phyloP scores from a whole-genome alignment of 768 basidiomycete species.

The Boletus reticulatus region DNA sequence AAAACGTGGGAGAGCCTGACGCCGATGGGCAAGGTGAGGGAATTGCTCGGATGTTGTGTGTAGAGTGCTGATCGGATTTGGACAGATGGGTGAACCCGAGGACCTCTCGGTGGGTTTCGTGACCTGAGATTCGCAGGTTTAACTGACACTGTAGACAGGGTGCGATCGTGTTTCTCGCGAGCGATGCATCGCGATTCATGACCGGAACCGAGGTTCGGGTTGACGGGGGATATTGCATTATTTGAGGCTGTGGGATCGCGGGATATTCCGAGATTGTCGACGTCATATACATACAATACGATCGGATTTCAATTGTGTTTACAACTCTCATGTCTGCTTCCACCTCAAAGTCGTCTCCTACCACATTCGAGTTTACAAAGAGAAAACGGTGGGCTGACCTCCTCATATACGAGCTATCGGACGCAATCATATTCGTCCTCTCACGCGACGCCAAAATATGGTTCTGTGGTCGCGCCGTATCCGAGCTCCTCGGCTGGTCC shows the following conservation, averaged over 20 bases:
- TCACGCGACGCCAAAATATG: conserved; percentile 61
- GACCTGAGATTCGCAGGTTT: not conserved
- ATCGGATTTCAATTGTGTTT: not conserved
- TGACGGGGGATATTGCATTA: conserved; percentile 84
- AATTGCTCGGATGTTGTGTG: not conserved
- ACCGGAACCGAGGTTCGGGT: conserved; percentile 84
- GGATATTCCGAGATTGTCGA: conserved; percentile 19
- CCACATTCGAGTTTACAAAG: conserved; percentile 79
- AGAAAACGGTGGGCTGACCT: conserved; percentile 87
- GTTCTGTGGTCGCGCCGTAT: conserved; percentile 66
- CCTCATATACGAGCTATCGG: conserved; percentile 71
- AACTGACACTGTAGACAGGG: conserved; percentile 44
- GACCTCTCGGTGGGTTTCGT: conserved; percentile 67
- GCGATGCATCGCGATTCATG: conserved; percentile 88
- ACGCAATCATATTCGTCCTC: conserved; percentile 66
- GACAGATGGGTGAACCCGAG: conserved; percentile 86
- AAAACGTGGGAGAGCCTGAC: conserved; percentile 83
- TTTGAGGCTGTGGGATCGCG: conserved; percentile 35
- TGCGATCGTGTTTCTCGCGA: conserved; percentile 86
- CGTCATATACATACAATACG: conserved; percentile 21
- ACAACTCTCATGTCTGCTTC: conserved; percentile 17
- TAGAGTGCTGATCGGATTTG: conserved; percentile 20
- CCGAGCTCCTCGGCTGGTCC: conserved; percentile 75
- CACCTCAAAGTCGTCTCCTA: conserved; percentile 7
- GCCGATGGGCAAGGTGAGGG: conserved; percentile 74